Percentiles rank a stretch among this genome's conserved stretches.
Conservation (phyloP, 148 eudicot species). For the Amaranthus hypochondriacus region DNA sequence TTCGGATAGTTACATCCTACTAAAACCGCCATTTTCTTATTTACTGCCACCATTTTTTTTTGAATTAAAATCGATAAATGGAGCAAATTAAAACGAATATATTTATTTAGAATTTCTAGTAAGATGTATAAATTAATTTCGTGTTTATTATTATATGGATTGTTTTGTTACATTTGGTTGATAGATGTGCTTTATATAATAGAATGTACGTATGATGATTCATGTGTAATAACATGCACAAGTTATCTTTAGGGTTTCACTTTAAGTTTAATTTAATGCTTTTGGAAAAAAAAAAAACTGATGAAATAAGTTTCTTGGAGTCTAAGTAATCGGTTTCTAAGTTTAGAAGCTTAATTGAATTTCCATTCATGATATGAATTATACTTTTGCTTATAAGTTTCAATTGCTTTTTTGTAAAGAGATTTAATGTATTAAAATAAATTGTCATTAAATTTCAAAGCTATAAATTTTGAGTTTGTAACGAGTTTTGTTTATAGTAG, state of each 20-base stretch:
- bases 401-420: too few relatives aligned
- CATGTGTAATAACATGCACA: background rate
- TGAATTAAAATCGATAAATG: background rate
- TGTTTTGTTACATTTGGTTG: background rate
- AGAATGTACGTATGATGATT: background rate
- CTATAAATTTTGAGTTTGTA: background rate
- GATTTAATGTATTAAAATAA: too few relatives aligned
- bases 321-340: background rate
- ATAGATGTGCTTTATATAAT: conserved; percentile 3
- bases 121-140: too few relatives aligned
- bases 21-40: conserved; percentile 30
- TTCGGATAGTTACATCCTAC: conserved; percentile 42
- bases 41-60: conserved; percentile 18
- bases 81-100: background rate
- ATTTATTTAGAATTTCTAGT: background rate
- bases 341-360: background rate
- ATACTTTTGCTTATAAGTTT: conserved; percentile 6
- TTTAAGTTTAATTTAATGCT: conserved; percentile 3
- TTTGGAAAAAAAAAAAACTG: background rate
- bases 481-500: background rate
- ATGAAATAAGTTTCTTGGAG: background rate
- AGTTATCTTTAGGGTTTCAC: conserved; percentile 9
- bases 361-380: too few relatives aligned
- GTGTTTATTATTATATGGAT: background rate
- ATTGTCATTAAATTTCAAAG: too few relatives aligned